Evolutionary conservation across 768 basidiomycete genomes (phyloP), one percentile per base, ranked within the genome.

Genomic region (Lactifluus hygrophoroides): DNA sequence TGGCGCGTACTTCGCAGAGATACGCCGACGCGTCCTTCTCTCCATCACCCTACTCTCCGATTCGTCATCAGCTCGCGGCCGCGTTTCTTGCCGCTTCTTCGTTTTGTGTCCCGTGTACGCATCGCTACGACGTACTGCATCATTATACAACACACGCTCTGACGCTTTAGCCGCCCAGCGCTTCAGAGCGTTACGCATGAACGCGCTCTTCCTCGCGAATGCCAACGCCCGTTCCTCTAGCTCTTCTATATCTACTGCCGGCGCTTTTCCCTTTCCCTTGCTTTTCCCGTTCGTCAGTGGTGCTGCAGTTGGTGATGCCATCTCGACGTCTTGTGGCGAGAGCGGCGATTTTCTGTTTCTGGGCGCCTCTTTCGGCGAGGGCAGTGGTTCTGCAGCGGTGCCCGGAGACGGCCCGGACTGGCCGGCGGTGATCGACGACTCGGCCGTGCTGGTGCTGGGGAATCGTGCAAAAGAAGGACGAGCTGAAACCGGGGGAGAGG

Each of bases 61-160:
- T 16, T 55, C 58, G 2, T 21, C 23, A 25, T 51, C 58, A 0
- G 58, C 45, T 5, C 28, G 44, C 0, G 48, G 27, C 7, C 66
- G 62, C 9, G 66, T 60, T 3, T 58, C 57, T 35, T 64, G 68
- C 19, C 70, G 71, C 60, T 69, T 67, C 62, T 69, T 70, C 17
- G 54, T 32, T 38, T 48, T 55, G 64, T 80, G 85, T 58, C 77
- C 71, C 44, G 79, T 78, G 67, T 89, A 89, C 4, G 73, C 75
- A 27, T 85, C 79, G 56, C 84, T 82, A 45, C 80, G 79, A 56
- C 70, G 71, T 58, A 80, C 79, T 0, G 87, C 87, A 50, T 86
- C 83, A 5, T 56, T 56, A 21, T 54, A 62, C 17, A 42, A 42
- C 10, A 37, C 46, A 9, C 63, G 63, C 32, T 65, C 59, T 11